Evolutionary conservation across 2,329 filamentous ascomycete genomes (phyloP).

Genomic region (Xylaria sp.): DNA sequence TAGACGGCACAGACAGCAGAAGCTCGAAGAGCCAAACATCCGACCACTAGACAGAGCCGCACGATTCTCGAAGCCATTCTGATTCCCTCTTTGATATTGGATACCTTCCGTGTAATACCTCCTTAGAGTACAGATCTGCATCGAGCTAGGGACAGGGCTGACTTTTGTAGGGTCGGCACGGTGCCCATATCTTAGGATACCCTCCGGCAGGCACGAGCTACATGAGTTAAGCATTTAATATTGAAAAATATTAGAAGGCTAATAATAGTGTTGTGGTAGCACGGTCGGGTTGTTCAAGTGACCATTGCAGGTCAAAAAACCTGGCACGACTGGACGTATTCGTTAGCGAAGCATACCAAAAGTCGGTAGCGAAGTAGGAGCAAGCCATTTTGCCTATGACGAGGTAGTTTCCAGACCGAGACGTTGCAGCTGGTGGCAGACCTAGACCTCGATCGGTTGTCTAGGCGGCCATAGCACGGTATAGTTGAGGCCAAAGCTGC

Average conservation of each 20-base stretch:
- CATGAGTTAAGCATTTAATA: slow-evolving; percentile 17
- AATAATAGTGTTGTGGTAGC: slow-evolving; percentile 31
- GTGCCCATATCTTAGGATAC: neutral
- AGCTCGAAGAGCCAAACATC: slow-evolving; percentile 36
- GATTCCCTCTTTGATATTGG: neutral
- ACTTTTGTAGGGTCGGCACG: slow-evolving; percentile 19
- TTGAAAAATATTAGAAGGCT: slow-evolving; percentile 21
- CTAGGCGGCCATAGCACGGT: neutral
- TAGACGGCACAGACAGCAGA: slow-evolving; percentile 50
- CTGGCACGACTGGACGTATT: slow-evolving; percentile 9
- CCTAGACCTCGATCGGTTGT: slow-evolving; percentile 21
- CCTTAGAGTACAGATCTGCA: slow-evolving; percentile 8
- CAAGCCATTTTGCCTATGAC: slow-evolving; percentile 20
- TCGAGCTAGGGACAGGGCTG: neutral
- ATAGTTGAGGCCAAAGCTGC: neutral
- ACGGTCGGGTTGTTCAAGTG: neutral
- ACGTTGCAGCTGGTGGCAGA: slow-evolving; percentile 6
- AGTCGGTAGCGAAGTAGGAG: slow-evolving; percentile 1
- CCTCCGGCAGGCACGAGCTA: neutral
- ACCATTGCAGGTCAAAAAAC: slow-evolving; percentile 25
- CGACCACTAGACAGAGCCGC: slow-evolving; percentile 32
- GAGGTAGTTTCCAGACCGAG: slow-evolving; percentile 10
- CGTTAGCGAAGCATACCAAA: slow-evolving; percentile 17
- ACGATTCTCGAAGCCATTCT: slow-evolving; percentile 38
- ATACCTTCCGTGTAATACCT: neutral